phyloP scores from a whole-genome alignment of 2,329 filamentous ascomycete species.

The Penicillium sp. region DNA sequence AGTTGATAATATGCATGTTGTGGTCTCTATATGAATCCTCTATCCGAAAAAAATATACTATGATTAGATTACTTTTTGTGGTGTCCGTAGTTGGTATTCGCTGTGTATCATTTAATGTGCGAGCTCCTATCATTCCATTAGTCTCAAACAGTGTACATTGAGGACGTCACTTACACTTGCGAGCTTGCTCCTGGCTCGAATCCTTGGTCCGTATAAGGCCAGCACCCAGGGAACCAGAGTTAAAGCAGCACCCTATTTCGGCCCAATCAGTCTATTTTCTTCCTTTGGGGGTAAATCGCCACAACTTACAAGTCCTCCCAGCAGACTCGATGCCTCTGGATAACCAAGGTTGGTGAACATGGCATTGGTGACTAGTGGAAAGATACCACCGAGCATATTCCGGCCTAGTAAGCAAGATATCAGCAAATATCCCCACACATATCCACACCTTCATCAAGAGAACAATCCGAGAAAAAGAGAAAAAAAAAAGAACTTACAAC shows the following conservation, averaged over 20 bases:
- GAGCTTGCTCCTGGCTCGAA: conserved; percentile 73
- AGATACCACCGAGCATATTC: conserved; percentile 76
- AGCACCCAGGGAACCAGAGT: conserved; percentile 86
- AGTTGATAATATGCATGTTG: conserved; percentile 2
- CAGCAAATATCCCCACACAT: conserved; percentile 1
- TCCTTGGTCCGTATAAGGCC: conserved; percentile 72
- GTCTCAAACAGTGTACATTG: background rate
- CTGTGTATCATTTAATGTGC: conserved; percentile 11
- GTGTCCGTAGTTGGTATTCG: background rate
- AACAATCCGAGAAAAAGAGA: background rate
- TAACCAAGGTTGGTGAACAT: conserved; percentile 74
- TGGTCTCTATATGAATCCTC: background rate
- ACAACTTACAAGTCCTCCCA: conserved; percentile 66
- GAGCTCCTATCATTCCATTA: conserved; percentile 19
- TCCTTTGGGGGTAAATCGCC: background rate
- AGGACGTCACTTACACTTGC: conserved; percentile 54
- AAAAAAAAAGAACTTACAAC: conserved; percentile 51
- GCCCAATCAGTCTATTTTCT: conserved; percentile 5
- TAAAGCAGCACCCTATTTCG: conserved; percentile 52
- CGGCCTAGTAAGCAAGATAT: conserved; percentile 43
- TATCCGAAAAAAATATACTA: background rate
- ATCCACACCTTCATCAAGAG: background rate
- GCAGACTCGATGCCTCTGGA: conserved; percentile 66
- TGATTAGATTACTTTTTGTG: conserved; percentile 6
- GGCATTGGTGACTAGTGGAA: conserved; percentile 71